These are phyloP conservation scores for Ogataea methanolica DNA, from an alignment of 805 yeast genomes.

Conservation along the genomic window DNA sequence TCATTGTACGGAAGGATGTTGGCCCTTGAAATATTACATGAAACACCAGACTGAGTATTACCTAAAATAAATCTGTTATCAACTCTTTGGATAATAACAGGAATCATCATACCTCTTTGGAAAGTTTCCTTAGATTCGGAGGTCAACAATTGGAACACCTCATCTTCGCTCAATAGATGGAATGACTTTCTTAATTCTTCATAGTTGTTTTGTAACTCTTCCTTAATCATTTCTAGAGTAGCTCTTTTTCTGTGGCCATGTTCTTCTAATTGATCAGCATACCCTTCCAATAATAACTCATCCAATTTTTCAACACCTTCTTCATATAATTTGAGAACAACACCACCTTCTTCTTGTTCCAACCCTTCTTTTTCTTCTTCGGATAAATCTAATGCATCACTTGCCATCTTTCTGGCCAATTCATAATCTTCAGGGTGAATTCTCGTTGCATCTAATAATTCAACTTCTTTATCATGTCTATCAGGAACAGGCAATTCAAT, in stretches of 20 bases:
- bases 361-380: constrained; percentile 78
- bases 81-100: constrained; percentile 68
- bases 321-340: constrained; percentile 65
- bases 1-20: constrained; percentile 42
- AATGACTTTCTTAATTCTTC: constrained; percentile 79
- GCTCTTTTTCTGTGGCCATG: constrained; percentile 72
- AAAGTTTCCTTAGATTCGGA: constrained; percentile 76
- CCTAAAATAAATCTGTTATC: constrained; percentile 37
- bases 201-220: constrained; percentile 81
- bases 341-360: constrained; percentile 77
- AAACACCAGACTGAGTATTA: constrained; percentile 53
- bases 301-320: constrained; percentile 74
- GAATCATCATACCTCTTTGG: constrained; percentile 64
- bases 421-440: constrained; percentile 98
- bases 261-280: constrained; percentile 83
- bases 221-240: constrained; percentile 77
- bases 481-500: constrained; percentile 66
- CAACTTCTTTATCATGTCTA: constrained; percentile 57
- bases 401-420: constrained; percentile 94
- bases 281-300: constrained; percentile 83
- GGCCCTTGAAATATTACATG: constrained; percentile 28
- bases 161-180: constrained; percentile 58
- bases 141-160: constrained; percentile 83
- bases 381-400: constrained; percentile 93
- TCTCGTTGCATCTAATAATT: constrained; percentile 87